Percentiles rank a stretch among this genome's conserved stretches.
Conservation (phyloP, 163 green algal species). For the Volvox carteri region DNA sequence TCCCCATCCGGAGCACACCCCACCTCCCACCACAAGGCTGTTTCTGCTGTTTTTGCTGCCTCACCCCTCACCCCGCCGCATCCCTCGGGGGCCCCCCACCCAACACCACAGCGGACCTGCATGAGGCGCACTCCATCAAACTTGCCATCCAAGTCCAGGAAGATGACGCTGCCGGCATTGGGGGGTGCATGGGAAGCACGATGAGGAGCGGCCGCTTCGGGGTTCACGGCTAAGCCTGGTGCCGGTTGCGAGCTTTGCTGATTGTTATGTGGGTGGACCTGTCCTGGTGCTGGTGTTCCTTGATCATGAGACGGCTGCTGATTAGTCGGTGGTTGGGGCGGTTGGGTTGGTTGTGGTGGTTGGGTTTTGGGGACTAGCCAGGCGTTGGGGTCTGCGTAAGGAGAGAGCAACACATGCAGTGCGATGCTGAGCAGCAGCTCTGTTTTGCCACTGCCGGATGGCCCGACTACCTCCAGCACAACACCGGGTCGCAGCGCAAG, state of each 20-base stretch:
- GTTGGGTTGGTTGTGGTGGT: background rate
- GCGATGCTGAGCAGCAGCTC: conserved; percentile 63
- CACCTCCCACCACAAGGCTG: no score
- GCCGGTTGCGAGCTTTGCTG: no score
- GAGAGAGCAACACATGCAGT: conserved; percentile 9
- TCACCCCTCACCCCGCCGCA: no score
- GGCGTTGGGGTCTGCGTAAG: conserved; percentile 1
- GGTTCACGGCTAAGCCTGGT: no score
- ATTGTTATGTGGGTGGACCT: no score
- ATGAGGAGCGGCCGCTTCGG: no score
- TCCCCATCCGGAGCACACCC: no score
- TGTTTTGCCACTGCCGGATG: conserved; percentile 65
- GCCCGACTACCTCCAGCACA: conserved; percentile 62
- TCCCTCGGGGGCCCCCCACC: no score
- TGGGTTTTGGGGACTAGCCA: background rate
- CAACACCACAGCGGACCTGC: no score
- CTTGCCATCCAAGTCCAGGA: conserved; percentile 70
- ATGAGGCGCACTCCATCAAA: conserved; percentile 63
- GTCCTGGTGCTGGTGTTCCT: no score
- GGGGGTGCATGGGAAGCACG: no score
- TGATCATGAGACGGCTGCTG: background rate
- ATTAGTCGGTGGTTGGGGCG: background rate
- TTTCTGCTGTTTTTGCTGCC: no score
- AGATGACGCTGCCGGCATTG: conserved; percentile 39
- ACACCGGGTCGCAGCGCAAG: conserved; percentile 58